A percentile compares a stretch with the other conserved stretches of the same genome.
Conservation (phyloP, 2,329 filamentous ascomycete species). For the Cercospora sp. region DNA sequence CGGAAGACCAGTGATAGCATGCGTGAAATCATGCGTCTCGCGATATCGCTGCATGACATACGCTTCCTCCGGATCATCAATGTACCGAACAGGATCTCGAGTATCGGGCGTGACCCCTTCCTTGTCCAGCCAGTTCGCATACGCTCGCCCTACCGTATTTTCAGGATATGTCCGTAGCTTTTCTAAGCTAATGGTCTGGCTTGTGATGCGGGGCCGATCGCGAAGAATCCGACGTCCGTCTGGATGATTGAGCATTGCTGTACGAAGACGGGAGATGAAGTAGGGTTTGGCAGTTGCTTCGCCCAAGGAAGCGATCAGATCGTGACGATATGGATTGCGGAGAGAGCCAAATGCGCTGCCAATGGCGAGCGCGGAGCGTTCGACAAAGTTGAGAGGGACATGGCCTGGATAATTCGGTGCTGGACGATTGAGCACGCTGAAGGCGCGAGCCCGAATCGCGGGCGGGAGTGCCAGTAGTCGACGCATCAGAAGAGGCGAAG, state of each 20-base stretch:
- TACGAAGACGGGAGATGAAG: slow-evolving; percentile 88
- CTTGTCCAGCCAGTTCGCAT: slow-evolving; percentile 87
- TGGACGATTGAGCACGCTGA: slow-evolving; percentile 84
- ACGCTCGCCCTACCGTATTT: slow-evolving; percentile 76
- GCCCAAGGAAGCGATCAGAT: slow-evolving; percentile 91
- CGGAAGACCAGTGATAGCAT: slow-evolving; percentile 87
- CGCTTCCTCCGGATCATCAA: slow-evolving; percentile 92
- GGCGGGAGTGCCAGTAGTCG: slow-evolving; percentile 36
- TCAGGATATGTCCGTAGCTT: slow-evolving; percentile 70
- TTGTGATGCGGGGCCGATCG: slow-evolving; percentile 84
- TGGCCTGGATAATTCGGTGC: slow-evolving; percentile 87
- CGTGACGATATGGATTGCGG: slow-evolving; percentile 77
- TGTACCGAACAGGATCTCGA: slow-evolving; percentile 76
- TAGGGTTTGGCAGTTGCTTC: slow-evolving; percentile 93
- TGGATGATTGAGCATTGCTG: slow-evolving; percentile 81
- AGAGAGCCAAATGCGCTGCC: slow-evolving; percentile 62
- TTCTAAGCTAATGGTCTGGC: slow-evolving; percentile 65
- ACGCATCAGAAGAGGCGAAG: neutral
- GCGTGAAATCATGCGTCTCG: slow-evolving; percentile 97
- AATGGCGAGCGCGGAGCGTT: slow-evolving; percentile 69
- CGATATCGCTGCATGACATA: slow-evolving; percentile 99
- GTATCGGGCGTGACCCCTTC: slow-evolving; percentile 94
- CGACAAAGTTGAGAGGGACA: slow-evolving; percentile 77
- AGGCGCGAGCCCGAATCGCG: slow-evolving; percentile 50
- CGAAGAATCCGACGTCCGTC: slow-evolving; percentile 90